Percentiles rank a stretch among this genome's conserved stretches.
phyloP scores from a whole-genome alignment of 2,329 filamentous ascomycete genomes.

The Nigrospora osmanthi region DNA sequence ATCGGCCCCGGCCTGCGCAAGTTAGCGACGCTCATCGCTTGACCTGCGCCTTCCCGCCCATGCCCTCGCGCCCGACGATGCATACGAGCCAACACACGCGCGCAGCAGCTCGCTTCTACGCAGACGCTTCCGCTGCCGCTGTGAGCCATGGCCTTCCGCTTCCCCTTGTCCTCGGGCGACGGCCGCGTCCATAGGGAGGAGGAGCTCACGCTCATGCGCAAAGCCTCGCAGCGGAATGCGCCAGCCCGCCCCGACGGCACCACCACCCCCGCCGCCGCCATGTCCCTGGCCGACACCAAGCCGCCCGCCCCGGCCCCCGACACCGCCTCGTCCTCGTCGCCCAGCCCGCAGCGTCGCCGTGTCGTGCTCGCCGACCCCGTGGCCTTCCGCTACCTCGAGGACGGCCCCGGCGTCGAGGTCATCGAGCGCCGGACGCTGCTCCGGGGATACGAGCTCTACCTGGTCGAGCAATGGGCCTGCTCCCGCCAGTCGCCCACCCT shows the following conservation, averaged over 20 bases:
- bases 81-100: too few relatives aligned
- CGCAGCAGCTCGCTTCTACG: too few relatives aligned
- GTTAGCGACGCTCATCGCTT: too few relatives aligned
- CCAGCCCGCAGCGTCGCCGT: constrained; percentile 28
- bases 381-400: constrained; percentile 68
- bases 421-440: constrained; percentile 65
- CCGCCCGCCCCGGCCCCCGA: constrained; percentile 1
- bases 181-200: constrained; percentile 27
- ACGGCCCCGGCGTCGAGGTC: constrained; percentile 69
- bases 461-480: constrained; percentile 97
- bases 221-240: constrained; percentile 18
- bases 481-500: constrained; percentile 85
- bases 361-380: constrained; percentile 53
- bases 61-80: too few relatives aligned
- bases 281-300: too few relatives aligned
- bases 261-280: constrained; percentile 6
- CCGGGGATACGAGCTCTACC: constrained; percentile 81
- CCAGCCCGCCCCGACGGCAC: constrained; percentile 14
- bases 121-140: neutral
- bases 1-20: too few relatives aligned
- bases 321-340: constrained; percentile 5
- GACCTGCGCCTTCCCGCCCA: too few relatives aligned
- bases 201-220: constrained; percentile 24
- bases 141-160: constrained; percentile 23
- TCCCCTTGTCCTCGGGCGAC: constrained; percentile 18